phyloP scores from a whole-genome alignment of 192 early-diverging fungal genomes.

The Thoreauomyces humboldtii region DNA sequence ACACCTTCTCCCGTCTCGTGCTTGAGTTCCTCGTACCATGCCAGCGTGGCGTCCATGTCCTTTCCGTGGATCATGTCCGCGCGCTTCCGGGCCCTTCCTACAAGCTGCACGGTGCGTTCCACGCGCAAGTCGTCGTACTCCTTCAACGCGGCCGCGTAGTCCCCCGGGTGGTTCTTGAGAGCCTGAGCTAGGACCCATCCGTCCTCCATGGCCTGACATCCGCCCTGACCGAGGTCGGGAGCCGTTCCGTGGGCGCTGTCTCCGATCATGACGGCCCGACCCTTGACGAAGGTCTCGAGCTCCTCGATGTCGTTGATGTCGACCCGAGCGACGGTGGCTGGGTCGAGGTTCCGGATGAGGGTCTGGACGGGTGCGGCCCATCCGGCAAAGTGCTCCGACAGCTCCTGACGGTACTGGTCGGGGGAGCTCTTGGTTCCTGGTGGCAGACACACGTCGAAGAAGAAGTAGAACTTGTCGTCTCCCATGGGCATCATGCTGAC shows the following conservation, averaged over 20 bases:
- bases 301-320: slow-evolving; percentile 21
- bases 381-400: slow-evolving; percentile 6
- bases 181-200: slow-evolving; percentile 18
- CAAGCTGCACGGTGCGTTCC: slow-evolving; percentile 16
- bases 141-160: slow-evolving; percentile 7
- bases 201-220: slow-evolving; percentile 27
- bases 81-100: slow-evolving; percentile 12
- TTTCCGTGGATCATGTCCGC: slow-evolving; percentile 26
- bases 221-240: slow-evolving; percentile 23
- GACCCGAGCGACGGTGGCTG: slow-evolving; percentile 18
- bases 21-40: slow-evolving; percentile 18
- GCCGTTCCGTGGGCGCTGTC: slow-evolving; percentile 21
- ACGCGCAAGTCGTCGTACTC: slow-evolving; percentile 10
- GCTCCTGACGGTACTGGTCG: slow-evolving; percentile 13
- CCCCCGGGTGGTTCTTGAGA: slow-evolving; percentile 5
- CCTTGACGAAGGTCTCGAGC: slow-evolving; percentile 14
- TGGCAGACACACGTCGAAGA: slow-evolving; percentile 17
- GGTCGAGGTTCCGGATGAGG: slow-evolving; percentile 6
- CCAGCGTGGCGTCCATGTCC: slow-evolving; percentile 10
- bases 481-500: slow-evolving; percentile 31
- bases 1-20: slow-evolving; percentile 12
- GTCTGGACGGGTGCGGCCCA: slow-evolving; percentile 19
- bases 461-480: slow-evolving; percentile 23
- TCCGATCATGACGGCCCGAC: slow-evolving; percentile 14
- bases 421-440: neutral